phyloP scores from a whole-genome alignment of 331 rosid genomes.

The Telfairia occidentalis region DNA sequence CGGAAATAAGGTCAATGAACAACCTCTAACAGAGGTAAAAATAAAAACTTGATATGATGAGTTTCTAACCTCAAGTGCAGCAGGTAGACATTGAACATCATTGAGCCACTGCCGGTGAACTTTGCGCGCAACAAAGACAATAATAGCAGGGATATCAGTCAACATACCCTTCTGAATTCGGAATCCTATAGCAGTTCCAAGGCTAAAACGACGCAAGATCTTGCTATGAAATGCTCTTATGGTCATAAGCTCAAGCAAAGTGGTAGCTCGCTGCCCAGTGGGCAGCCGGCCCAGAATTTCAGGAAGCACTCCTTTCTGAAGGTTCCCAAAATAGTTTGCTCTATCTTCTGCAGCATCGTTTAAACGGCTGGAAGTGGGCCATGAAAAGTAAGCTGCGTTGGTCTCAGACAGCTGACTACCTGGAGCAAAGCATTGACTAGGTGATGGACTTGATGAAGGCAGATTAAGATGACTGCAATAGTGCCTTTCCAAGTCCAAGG shows the following conservation, averaged over 20 bases:
- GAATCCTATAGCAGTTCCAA: slow-evolving; percentile 92
- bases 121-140: slow-evolving; percentile 87
- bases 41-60: background rate
- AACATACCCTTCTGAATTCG: slow-evolving; percentile 75
- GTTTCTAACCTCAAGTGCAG: slow-evolving; percentile 92
- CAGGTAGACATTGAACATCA: slow-evolving; percentile 67
- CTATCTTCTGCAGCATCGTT: slow-evolving; percentile 86
- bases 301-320: slow-evolving; percentile 92
- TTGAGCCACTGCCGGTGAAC: slow-evolving; percentile 91
- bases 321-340: slow-evolving; percentile 81
- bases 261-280: slow-evolving; percentile 86
- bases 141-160: slow-evolving; percentile 91
- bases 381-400: slow-evolving; percentile 89
- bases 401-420: slow-evolving; percentile 82
- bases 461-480: slow-evolving; percentile 44
- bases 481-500: slow-evolving; percentile 71
- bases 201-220: slow-evolving; percentile 76
- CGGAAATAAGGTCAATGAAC: background rate
- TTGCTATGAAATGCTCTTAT: slow-evolving; percentile 99
- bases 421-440: slow-evolving; percentile 67
- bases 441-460: slow-evolving; percentile 54
- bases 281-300: slow-evolving; percentile 85
- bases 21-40: background rate
- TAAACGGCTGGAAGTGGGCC: slow-evolving; percentile 89
- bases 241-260: slow-evolving; percentile 97